Base-by-base conservation (phyloP, 2,329 filamentous ascomycete genomes). In the Ophiostoma sp. region DNA sequence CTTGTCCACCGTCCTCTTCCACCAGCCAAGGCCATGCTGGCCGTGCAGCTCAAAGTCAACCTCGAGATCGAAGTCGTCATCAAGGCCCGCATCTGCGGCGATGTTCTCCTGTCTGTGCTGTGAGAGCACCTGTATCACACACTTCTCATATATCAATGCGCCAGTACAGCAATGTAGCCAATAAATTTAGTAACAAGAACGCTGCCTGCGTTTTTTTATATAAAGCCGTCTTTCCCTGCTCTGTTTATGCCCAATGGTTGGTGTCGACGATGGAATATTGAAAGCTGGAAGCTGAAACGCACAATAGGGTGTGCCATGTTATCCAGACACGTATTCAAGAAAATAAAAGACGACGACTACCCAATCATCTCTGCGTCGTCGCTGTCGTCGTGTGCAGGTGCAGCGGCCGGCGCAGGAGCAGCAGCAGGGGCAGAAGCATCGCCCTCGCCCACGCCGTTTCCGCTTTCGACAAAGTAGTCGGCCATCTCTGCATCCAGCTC, bases 401-500 rank as follows among this genome's bases (percentile, higher is more conserved):
- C 69, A 16, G 71, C 69, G 40, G 70, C 71, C 16, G 71, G 72
- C 12, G 74, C 75, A 68, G 78, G 73, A 41, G 77, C 75, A 9
- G 76, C 75, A 40, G 77, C 74, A 38, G 76, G 79, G 4, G 52
- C 63, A 18, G 60, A 12, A 2, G 41, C 16, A 5, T 44, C 64
- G 4, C 47, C 60, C 12, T 42, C 47, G 47, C 77, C 79, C n/a
- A 75, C 77, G 66, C 75, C 78, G 64, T 45, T 66, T 40, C 65
- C 36, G 49, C 67, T 49, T 18, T 65, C 81, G 42, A 84, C 88
- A 82, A 92, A 97, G 78, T 97, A 97, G 76, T 97, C 92, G 42
- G 89, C 92, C 93, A 97, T 97, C 79, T 97, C 93, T n/a, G 91
- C 92, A 77, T 97, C 93, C 55, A 97, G 82, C 76, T 97, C 92